A percentile compares a stretch with the other conserved stretches of the same genome.
Conservation (phyloP, 75 land plant genomes). For the Pseudotsuga menziesii region DNA sequence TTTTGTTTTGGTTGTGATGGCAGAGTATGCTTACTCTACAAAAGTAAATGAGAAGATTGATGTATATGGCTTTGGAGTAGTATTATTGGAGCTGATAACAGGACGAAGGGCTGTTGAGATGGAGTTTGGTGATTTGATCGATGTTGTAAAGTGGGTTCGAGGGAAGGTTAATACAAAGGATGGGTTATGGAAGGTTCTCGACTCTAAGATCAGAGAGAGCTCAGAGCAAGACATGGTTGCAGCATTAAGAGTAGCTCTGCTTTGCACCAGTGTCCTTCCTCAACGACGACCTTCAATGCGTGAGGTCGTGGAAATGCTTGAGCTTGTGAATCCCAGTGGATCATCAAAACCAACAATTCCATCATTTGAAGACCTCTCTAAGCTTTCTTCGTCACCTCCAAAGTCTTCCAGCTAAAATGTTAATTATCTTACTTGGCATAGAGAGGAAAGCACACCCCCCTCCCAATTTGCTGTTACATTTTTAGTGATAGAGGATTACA, state of each 20-base stretch:
- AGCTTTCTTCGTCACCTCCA: background rate
- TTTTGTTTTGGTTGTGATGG: background rate
- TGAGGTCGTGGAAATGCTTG: constrained; percentile 49
- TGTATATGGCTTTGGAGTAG: constrained; percentile 58
- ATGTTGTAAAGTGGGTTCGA: constrained; percentile 60
- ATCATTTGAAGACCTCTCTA: background rate
- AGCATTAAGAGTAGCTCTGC: constrained; percentile 49
- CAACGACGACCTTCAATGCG: constrained; percentile 54
- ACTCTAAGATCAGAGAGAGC: constrained; percentile 30
- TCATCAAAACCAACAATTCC: constrained; percentile 4
- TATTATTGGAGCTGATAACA: constrained; percentile 57
- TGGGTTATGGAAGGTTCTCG: constrained; percentile 42
- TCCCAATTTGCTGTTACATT: background rate
- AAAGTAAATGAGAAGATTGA: constrained; percentile 57
- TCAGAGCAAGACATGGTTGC: constrained; percentile 42
- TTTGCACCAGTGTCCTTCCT: constrained; percentile 61
- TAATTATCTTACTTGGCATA: background rate
- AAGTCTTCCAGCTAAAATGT: background rate
- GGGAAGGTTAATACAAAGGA: constrained; percentile 41
- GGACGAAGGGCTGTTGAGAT: constrained; percentile 41
- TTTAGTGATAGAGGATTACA: constrained; percentile 3
- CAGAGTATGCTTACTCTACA: constrained; percentile 47
- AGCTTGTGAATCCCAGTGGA: constrained; percentile 13
- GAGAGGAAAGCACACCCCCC: background rate
- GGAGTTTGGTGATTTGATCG: constrained; percentile 32